Conservation (phyloP, 306 rosid genomes). For the Prunus fruticosa region DNA sequence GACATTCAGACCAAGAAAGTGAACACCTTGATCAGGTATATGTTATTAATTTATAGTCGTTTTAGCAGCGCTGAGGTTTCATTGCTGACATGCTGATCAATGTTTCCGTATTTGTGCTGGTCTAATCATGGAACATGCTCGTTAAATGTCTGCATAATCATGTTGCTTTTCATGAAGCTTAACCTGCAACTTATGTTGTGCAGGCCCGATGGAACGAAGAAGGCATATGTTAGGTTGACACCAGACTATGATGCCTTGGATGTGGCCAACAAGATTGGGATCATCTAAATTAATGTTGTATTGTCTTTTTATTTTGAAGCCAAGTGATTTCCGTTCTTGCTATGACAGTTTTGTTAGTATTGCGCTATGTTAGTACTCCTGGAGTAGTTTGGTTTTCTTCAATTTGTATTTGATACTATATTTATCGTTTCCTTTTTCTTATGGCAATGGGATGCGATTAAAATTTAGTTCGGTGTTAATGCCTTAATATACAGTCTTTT, state of each 20-base stretch:
- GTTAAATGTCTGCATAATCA: not conserved
- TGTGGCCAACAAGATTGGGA: conserved; percentile 93
- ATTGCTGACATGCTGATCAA: not conserved
- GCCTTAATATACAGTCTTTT: not conserved
- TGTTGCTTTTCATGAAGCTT: not conserved
- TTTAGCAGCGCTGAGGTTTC: not conserved
- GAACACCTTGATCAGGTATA: conserved; percentile 86
- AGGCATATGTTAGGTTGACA: conserved; percentile 86
- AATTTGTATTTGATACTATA: conserved; percentile 22
- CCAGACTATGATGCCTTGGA: conserved; percentile 89
- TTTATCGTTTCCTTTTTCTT: conserved; percentile 8
- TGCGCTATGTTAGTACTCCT: conserved; percentile 23
- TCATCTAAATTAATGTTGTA: conserved; percentile 47
- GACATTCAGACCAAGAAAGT: conserved; percentile 95
- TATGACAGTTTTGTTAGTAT: conserved; percentile 45
- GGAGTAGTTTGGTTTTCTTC: conserved; percentile 8
- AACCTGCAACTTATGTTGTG: not conserved
- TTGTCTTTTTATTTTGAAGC: conserved; percentile 12
- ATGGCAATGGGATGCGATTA: conserved; percentile 19
- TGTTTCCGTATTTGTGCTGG: not conserved
- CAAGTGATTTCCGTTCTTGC: conserved; percentile 19
- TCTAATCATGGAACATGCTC: too few species aligned
- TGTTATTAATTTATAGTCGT: not conserved
- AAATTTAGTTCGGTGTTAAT: not conserved
- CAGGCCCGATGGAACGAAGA: conserved; percentile 97